These are phyloP conservation scores for Rhizophagus prolifer DNA, from an alignment of 192 early-diverging fungal species.

Conservation along the genomic window DNA sequence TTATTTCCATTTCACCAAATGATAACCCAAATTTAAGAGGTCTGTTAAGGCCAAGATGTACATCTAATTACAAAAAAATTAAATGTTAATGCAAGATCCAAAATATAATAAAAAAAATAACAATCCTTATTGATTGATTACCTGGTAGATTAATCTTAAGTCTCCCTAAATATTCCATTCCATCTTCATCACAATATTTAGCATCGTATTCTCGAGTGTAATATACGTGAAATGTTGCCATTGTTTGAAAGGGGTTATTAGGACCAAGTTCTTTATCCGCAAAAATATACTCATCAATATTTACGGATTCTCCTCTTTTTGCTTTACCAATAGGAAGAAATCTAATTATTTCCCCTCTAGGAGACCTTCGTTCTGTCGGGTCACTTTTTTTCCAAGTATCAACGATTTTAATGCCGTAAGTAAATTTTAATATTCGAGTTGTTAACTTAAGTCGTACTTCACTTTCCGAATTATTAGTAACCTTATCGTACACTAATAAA, in stretches of 20 bases:
- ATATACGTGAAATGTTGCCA: not conserved
- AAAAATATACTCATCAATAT: not conserved
- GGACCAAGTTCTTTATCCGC: not conserved
- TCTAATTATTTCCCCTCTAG: too few species aligned
- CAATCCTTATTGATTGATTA: too few species aligned
- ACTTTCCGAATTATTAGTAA: too few species aligned
- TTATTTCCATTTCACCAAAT: slow-evolving; percentile 19
- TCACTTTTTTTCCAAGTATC: too few species aligned
- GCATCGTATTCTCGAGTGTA: not conserved
- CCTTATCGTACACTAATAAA: not conserved
- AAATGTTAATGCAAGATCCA: too few species aligned
- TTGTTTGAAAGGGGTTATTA: not conserved
- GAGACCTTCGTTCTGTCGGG: too few species aligned
- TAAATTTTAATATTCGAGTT: too few species aligned
- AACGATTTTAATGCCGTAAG: too few species aligned
- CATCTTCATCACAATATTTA: not conserved
- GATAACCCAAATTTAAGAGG: not conserved
- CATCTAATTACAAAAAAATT: too few species aligned
- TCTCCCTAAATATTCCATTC: not conserved
- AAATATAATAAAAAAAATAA: too few species aligned
- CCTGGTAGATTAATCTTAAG: not conserved
- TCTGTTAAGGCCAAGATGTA: slow-evolving; percentile 5
- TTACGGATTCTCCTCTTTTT: not conserved
- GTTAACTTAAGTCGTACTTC: too few species aligned
- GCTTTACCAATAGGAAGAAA: too few species aligned